These are phyloP conservation scores for Phaeosphaeria sp. DNA, from an alignment of 2,329 filamentous ascomycete species.

Conservation along the genomic window DNA sequence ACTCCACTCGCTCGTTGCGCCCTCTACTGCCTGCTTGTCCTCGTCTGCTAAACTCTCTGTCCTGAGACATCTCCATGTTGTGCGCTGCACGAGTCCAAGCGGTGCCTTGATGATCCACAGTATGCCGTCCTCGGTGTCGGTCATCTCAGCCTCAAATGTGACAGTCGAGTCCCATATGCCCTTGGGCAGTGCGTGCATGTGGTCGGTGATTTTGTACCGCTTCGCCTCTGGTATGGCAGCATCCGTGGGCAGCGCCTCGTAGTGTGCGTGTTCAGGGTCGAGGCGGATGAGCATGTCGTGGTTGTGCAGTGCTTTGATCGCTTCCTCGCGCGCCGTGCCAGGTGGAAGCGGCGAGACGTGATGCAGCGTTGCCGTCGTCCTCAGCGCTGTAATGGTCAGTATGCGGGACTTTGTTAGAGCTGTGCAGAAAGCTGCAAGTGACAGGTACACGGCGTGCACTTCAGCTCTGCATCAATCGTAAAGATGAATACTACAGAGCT, in stretches of 20 bases:
- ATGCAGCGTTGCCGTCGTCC: slow-evolving; percentile 39
- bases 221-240: slow-evolving; percentile 31
- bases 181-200: slow-evolving; percentile 44
- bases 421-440: too few species aligned
- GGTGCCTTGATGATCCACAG: slow-evolving; percentile 46
- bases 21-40: slow-evolving; percentile 13
- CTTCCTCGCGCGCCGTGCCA: slow-evolving; percentile 25
- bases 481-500: too few species aligned
- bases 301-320: slow-evolving; percentile 37
- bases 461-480: too few species aligned
- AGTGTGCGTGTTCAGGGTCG: slow-evolving; percentile 45
- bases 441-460: too few species aligned
- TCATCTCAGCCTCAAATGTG: slow-evolving; percentile 43
- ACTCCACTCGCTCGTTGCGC: slow-evolving; percentile 29
- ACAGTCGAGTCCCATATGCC: slow-evolving; percentile 47
- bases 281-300: slow-evolving; percentile 46
- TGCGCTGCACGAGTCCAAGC: slow-evolving; percentile 41
- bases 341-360: slow-evolving; percentile 43
- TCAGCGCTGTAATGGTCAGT: slow-evolving; percentile 34
- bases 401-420: too few species aligned
- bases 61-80: slow-evolving; percentile 38
- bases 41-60: slow-evolving; percentile 19
- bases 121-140: slow-evolving; percentile 41
- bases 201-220: slow-evolving; percentile 46
- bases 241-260: slow-evolving; percentile 34